phyloP scores from a whole-genome alignment of 2,329 filamentous ascomycete genomes.

The Sclerotinia subarctica region DNA sequence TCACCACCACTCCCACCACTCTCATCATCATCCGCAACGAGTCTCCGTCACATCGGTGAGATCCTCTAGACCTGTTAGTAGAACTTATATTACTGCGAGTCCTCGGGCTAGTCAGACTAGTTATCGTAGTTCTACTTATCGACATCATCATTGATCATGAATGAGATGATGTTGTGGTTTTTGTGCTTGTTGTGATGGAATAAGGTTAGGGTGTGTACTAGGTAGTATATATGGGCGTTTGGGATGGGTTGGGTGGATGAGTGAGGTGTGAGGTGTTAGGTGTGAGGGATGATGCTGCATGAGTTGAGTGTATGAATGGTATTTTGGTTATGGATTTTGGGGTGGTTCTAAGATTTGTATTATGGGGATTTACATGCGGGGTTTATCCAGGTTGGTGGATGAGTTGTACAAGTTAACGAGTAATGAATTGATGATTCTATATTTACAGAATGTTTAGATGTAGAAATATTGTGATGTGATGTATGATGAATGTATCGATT shows the following conservation, averaged over 20 bases:
- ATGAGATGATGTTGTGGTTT: too few species aligned
- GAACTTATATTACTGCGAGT: neutral
- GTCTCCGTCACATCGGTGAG: neutral
- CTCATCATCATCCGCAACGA: conserved; percentile 6
- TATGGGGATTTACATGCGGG: neutral
- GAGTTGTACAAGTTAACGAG: neutral
- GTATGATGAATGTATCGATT: neutral
- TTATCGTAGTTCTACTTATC: neutral
- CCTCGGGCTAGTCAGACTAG: conserved; percentile 8
- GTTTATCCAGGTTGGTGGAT: neutral
- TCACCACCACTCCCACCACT: neutral
- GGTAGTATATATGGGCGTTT: neutral
- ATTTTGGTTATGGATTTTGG: neutral
- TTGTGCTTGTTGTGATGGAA: too few species aligned
- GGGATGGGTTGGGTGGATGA: neutral
- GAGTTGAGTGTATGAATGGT: neutral
- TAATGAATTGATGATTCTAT: neutral
- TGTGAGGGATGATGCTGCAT: neutral
- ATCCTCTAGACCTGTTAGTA: neutral
- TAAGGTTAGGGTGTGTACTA: too few species aligned
- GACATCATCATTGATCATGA: neutral
- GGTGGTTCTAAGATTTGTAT: neutral
- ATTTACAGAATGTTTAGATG: neutral
- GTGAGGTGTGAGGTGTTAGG: neutral
- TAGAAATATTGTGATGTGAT: neutral